Evolutionary conservation across 2,329 filamentous ascomycete species (phyloP), one percentile per base, ranked within the genome.

Genomic region (Penicillium brasilianum): DNA sequence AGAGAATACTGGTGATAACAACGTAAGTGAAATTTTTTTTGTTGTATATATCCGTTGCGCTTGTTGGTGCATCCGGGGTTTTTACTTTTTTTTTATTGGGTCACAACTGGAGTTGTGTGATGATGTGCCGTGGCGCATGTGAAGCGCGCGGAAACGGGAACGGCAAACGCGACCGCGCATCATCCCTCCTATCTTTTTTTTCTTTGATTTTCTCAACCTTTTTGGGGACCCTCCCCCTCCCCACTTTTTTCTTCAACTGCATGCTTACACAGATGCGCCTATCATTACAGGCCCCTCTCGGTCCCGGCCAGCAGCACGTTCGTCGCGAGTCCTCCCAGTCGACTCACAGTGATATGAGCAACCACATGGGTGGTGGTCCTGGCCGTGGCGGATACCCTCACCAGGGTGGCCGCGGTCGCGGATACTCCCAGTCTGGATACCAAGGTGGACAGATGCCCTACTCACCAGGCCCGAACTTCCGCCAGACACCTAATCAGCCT

Each of bases 281-380:
- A 51, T 82, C 87, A 68, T 84, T 87, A 62, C 86, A 88, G 68
- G 85, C 85, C 67, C 84, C 85, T 62, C 82, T 85, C 66, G 82
- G 84, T 62, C 82, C 88, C 69, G 85, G 84, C 62, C 80, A 86
- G 57, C 90, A 90, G 71, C 93, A 98, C 78, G 86, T 92, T 70
- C 90, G 94, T 72, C 90, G 92, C 69, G 90, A 94, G 75, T 97
- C 94, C 32, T 90, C 90, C 39, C 92, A 95, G 73, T 96, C 92
- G 22, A 85, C 88, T 66, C 90, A 94, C 76, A 87, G 87, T 74
- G 90, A 93, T 66, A 85, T 89, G 77, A 86, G 84, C 76, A 87
- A 85, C 74, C 85, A 86, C 73, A 75, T 77, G 69, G 71, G 70
- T 66, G 80, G 78, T 71, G 83, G 82, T 61, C 78, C 81, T 51